phyloP scores from a whole-genome alignment of 768 basidiomycete species.

The Omphalotus guepiniiformis region DNA sequence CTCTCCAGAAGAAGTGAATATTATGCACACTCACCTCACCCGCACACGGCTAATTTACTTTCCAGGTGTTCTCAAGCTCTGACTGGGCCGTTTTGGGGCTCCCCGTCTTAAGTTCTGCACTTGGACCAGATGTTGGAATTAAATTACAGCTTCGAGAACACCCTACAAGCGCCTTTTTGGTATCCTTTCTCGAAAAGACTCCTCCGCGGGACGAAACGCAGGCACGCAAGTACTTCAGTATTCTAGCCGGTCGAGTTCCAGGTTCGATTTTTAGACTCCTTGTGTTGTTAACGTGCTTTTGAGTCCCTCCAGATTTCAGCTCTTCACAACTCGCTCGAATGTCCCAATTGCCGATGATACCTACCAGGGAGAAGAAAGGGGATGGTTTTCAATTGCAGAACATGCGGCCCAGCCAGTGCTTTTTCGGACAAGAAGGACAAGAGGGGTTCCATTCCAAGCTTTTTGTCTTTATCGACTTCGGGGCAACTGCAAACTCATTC shows the following conservation, averaged over 20 bases:
- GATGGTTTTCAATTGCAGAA: constrained; percentile 32
- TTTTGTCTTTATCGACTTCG: constrained; percentile 90
- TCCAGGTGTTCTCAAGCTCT: constrained; percentile 63
- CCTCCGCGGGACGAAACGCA: constrained; percentile 51
- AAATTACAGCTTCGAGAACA: constrained; percentile 70
- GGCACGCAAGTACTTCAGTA: constrained; percentile 64
- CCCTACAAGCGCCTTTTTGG: constrained; percentile 59
- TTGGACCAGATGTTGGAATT: constrained; percentile 45
- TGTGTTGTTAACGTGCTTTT: constrained; percentile 2
- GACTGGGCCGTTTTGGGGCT: constrained; percentile 80
- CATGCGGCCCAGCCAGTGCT: constrained; percentile 65
- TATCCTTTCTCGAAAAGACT: constrained; percentile 53
- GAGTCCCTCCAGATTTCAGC: constrained; percentile 27
- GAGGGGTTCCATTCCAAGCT: constrained; percentile 72
- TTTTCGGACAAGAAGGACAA: constrained; percentile 49
- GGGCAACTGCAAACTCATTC: constrained; percentile 75
- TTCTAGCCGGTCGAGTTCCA: constrained; percentile 58
- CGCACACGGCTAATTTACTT: neutral
- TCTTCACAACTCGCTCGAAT: constrained; percentile 61
- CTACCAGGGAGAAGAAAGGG: constrained; percentile 36
- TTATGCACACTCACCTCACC: neutral
- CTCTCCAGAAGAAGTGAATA: constrained; percentile 58
- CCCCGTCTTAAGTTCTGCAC: constrained; percentile 51
- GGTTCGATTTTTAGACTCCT: constrained; percentile 34
- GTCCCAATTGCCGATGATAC: constrained; percentile 62